Evolutionary conservation across 495 filamentous ascomycete species (phyloP).

Genomic region (Penicillium psychrofluorescens): DNA sequence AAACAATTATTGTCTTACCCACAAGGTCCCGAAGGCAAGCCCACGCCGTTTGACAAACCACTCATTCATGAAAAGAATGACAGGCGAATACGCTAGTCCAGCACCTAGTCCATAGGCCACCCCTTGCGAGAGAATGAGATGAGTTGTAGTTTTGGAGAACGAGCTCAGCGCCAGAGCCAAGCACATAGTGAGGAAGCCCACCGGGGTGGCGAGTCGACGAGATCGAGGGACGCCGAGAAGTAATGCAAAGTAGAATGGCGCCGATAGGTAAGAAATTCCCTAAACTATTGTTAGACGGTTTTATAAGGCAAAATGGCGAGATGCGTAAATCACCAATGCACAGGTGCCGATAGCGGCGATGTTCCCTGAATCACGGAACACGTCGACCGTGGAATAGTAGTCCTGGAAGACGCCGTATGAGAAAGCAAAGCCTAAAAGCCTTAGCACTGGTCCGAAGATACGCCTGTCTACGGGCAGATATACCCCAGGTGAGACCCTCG

Average conservation of each 20-base stretch:
- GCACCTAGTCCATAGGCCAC: conserved; percentile 41
- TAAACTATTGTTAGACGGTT: conserved; percentile 1
- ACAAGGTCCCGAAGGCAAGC: conserved; percentile 44
- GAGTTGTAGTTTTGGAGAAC: conserved; percentile 33
- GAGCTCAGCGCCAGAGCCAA: conserved; percentile 34
- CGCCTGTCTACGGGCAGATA: neutral
- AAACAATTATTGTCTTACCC: conserved; percentile 13
- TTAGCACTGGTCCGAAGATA: neutral
- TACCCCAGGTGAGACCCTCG: conserved; percentile 62
- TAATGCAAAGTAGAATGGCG: conserved; percentile 34
- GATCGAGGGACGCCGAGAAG: conserved; percentile 32
- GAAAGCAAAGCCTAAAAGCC: conserved; percentile 50
- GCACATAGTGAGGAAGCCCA: conserved; percentile 37
- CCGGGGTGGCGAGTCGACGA: conserved; percentile 24
- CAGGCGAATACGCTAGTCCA: conserved; percentile 37
- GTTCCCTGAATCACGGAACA: conserved; percentile 32
- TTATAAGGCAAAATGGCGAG: neutral
- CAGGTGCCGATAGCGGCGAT: conserved; percentile 41
- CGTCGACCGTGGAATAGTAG: conserved; percentile 45
- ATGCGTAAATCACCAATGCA: conserved; percentile 21
- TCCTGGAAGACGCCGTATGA: conserved; percentile 56
- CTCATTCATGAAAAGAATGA: conserved; percentile 43
- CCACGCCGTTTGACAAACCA: conserved; percentile 47
- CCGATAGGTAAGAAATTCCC: conserved; percentile 45
- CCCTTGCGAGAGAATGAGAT: conserved; percentile 46